A percentile compares a stretch with the other conserved stretches of the same genome.
Conservation (phyloP, 225 moss, liverwort and hornwort species). For the Marchantia polymorpha region DNA sequence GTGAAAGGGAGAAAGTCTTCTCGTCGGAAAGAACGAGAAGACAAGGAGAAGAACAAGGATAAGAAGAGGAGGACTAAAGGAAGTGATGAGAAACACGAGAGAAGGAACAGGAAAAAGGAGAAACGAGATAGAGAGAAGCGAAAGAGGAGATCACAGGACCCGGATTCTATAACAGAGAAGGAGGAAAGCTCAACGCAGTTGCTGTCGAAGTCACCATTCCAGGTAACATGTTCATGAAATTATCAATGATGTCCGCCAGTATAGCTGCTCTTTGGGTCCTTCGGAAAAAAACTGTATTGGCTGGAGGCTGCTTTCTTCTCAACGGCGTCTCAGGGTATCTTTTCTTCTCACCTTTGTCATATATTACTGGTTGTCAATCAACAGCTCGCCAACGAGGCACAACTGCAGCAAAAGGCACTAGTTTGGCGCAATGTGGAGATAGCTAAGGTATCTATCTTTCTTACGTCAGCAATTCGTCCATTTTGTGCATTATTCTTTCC, state of each 20-base stretch:
- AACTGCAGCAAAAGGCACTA: conserved; percentile 67
- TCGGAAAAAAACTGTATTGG: too few species aligned
- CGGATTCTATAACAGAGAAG: conserved; percentile 22
- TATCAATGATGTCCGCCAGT: background rate
- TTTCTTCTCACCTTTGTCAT: background rate
- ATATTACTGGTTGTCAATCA: background rate
- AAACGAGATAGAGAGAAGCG: conserved; percentile 29
- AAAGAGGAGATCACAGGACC: conserved; percentile 20
- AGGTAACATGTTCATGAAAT: conserved; percentile 18
- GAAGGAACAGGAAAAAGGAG: conserved; percentile 31
- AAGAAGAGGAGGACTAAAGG: conserved; percentile 26
- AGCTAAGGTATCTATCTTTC: conserved; percentile 48
- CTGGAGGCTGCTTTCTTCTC: background rate
- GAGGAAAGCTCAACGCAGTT: conserved; percentile 25
- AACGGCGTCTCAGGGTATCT: background rate
- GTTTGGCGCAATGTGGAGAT: conserved; percentile 75
- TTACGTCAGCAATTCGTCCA: too few species aligned
- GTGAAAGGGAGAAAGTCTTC: conserved; percentile 27
- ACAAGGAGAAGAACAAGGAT: conserved; percentile 38
- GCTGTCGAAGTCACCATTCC: conserved; percentile 25
- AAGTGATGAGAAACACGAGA: conserved; percentile 34
- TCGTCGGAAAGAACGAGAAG: conserved; percentile 27
- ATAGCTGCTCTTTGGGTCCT: too few species aligned
- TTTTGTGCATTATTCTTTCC: too few species aligned
- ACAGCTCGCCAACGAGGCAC: conserved; percentile 64